A percentile compares a stretch with the other conserved stretches of the same genome.
Conservation (phyloP, 139 green algal genomes). For the Zygnema circumcarinatum region DNA sequence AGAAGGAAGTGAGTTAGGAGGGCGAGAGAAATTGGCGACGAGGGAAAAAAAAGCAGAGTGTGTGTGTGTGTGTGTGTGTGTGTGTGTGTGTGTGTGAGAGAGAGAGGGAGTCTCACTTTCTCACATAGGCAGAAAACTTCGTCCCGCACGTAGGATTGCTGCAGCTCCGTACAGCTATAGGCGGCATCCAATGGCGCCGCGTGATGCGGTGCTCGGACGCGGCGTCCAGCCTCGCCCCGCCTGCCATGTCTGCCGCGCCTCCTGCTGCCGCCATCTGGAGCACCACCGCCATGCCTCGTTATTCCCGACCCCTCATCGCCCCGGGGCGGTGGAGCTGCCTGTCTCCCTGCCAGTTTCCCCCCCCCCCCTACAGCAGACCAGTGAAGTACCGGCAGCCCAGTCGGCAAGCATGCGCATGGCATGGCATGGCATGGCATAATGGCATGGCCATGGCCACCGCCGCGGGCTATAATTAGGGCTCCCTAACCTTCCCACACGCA, state of each 20-base stretch:
- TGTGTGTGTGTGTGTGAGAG: not conserved
- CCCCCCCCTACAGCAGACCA: not conserved
- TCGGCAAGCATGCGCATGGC: not conserved
- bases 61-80: not conserved
- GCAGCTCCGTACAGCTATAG: conserved; percentile 11
- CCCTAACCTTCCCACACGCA: not conserved
- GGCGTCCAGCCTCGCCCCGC: not conserved
- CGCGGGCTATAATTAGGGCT: not conserved
- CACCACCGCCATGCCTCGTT: no score
- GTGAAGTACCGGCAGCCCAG: not conserved
- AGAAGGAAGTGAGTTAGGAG: not conserved
- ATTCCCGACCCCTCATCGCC: no score
- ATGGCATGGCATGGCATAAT: not conserved
- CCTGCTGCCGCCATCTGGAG: no score
- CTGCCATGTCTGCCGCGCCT: not conserved
- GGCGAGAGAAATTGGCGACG: not conserved
- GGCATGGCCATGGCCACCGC: not conserved
- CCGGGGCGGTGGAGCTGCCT: no score
- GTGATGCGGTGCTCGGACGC: not conserved
- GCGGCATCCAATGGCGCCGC: conserved; percentile 26
- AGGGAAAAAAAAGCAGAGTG: not conserved
- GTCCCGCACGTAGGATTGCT: conserved; percentile 24
- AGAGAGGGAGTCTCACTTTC: conserved; percentile 28
- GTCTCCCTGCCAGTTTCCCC: not conserved
- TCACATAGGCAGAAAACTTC: not conserved